These are phyloP conservation scores for Sporisorium graminicola DNA, from an alignment of 1,284 basidiomycete genomes.

Conservation along the genomic window DNA sequence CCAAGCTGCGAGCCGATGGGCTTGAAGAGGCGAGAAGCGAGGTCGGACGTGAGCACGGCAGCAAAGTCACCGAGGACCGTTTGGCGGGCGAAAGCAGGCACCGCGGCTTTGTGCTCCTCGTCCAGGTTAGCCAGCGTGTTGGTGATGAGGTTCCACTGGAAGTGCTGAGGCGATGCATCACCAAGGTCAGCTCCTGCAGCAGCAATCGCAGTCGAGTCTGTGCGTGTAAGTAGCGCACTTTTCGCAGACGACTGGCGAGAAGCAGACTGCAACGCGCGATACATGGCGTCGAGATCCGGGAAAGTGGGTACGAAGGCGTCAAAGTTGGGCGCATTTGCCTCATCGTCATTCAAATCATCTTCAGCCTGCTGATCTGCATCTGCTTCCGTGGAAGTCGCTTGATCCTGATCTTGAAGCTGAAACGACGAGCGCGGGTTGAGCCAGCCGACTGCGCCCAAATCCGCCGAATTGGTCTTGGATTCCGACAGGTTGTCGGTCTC, in stretches of 20 bases:
- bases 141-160: constrained; percentile 52
- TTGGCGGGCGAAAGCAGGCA: constrained; percentile 53
- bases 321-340: constrained; percentile 33
- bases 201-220: background rate
- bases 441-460: constrained; percentile 52
- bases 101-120: constrained; percentile 8
- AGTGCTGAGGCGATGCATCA: constrained; percentile 27
- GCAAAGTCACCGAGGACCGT: constrained; percentile 70
- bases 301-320: constrained; percentile 48
- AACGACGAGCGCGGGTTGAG: constrained; percentile 40
- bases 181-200: background rate
- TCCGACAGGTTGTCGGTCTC: constrained; percentile 44
- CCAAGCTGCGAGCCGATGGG: constrained; percentile 35
- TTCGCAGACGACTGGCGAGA: constrained; percentile 17
- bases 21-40: constrained; percentile 60
- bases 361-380: background rate
- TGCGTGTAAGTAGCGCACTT: background rate
- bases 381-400: constrained; percentile 1
- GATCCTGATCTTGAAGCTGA: constrained; percentile 29
- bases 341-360: constrained; percentile 33
- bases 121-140: constrained; percentile 35
- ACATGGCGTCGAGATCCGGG: constrained; percentile 47
- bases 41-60: constrained; percentile 58
- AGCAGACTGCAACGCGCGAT: constrained; percentile 30
- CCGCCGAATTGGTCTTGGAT: constrained; percentile 38